Conservation (phyloP, 768 basidiomycete species). For the Pisolithus marmoratus region DNA sequence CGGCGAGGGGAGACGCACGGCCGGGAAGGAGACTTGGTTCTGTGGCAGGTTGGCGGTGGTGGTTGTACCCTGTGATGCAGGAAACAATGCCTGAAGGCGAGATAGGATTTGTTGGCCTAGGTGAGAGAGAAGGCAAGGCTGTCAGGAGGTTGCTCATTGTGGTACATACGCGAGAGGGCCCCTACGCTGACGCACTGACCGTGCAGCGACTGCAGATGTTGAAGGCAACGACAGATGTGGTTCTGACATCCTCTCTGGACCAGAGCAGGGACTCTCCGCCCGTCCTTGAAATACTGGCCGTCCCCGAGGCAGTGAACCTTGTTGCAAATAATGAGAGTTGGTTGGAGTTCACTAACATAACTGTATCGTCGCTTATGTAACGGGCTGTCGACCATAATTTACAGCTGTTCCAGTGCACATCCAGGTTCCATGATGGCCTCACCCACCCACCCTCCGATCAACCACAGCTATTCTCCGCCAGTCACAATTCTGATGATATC, state of each 20-base stretch:
- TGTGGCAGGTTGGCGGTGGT: constrained; percentile 14
- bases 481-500: no score
- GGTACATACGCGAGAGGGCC: background rate
- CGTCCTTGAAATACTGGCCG: background rate
- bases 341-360: background rate
- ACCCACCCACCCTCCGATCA: no score
- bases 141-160: background rate
- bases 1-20: constrained; percentile 16
- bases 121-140: background rate
- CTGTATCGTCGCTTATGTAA: background rate
- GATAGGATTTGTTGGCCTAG: constrained; percentile 39
- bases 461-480: no score
- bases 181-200: constrained; percentile 7
- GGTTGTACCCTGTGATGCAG: constrained; percentile 27
- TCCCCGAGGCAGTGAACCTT: background rate
- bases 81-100: constrained; percentile 49
- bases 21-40: constrained; percentile 17
- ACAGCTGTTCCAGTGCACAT: no score
- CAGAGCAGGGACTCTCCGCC: background rate
- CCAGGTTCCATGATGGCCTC: no score
- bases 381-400: no score
- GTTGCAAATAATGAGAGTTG: background rate
- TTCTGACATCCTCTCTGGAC: background rate
- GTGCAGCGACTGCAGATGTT: constrained; percentile 8
- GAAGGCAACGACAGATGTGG: background rate